Conservation (phyloP, 1,284 basidiomycete species). For the Sutorius eximius region DNA sequence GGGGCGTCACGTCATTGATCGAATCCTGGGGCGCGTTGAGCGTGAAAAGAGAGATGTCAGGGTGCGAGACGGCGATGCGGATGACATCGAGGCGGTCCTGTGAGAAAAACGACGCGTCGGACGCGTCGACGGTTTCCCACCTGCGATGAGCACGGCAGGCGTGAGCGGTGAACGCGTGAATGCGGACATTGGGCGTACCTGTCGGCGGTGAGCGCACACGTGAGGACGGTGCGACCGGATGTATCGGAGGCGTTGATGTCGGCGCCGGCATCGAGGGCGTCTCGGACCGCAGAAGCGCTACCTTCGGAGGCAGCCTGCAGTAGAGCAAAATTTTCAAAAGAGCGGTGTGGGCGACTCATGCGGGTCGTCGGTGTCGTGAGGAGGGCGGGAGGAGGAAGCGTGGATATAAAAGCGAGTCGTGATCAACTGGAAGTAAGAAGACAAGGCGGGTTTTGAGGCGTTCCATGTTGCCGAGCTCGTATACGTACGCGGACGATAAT, state of each 20-base stretch:
- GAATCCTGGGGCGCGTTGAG: conserved; percentile 66
- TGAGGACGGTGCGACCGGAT: conserved; percentile 58
- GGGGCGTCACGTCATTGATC: conserved; percentile 69
- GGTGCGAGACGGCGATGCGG: conserved; percentile 50
- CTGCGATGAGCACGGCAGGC: conserved; percentile 33
- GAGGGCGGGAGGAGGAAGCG: background rate
- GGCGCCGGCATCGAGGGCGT: conserved; percentile 57
- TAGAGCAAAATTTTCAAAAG: conserved; percentile 49
- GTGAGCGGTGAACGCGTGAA: background rate
- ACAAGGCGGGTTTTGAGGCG: background rate
- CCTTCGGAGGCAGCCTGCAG: conserved; percentile 59
- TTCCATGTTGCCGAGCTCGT: conserved; percentile 21
- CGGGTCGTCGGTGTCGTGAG: conserved; percentile 35
- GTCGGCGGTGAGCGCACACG: conserved; percentile 68
- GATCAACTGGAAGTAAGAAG: conserved; percentile 5
- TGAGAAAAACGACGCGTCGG: conserved; percentile 62
- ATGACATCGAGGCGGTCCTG: conserved; percentile 55
- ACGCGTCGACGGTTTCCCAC: conserved; percentile 66
- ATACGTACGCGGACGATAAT: conserved; percentile 31
- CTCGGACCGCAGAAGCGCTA: conserved; percentile 50
- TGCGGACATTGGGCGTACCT: conserved; percentile 43
- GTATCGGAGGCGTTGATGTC: conserved; percentile 65
- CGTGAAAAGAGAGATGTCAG: conserved; percentile 59
- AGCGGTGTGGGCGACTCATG: conserved; percentile 41
- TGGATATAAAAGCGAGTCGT: conserved; percentile 22